Conservation (phyloP, 139 green algal species). For the Dunaliella sp. region DNA sequence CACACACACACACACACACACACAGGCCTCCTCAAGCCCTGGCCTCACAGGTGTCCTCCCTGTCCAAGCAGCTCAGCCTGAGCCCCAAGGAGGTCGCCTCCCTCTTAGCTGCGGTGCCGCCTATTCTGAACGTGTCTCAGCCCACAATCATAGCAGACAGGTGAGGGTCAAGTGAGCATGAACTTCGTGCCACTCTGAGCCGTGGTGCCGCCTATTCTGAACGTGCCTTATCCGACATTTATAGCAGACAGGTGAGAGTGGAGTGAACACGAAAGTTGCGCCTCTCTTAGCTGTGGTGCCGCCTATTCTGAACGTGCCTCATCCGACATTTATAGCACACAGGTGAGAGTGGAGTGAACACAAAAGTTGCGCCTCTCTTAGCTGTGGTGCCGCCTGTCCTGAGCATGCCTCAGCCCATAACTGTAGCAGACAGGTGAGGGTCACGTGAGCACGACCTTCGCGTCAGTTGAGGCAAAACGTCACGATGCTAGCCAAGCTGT, state of each 20-base stretch:
- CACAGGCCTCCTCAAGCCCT: neutral
- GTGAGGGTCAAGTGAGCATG: too few relatives aligned
- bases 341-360: too few relatives aligned
- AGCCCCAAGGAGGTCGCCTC: neutral
- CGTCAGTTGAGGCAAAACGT: too few relatives aligned
- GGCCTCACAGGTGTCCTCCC: neutral
- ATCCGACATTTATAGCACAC: neutral
- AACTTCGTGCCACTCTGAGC: neutral
- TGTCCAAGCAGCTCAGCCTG: neutral
- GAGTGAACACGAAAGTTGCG: too few relatives aligned
- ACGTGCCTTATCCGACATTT: neutral
- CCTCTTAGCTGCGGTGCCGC: neutral
- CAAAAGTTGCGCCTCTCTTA: neutral
- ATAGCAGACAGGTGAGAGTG: neutral
- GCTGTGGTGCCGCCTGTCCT: neutral
- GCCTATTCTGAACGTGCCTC: neutral
- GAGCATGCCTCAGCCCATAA: neutral
- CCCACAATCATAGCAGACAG: neutral
- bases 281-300: neutral
- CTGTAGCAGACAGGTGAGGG: neutral
- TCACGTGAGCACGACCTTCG: too few relatives aligned
- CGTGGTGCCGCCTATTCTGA: neutral
- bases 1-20: too few relatives aligned
- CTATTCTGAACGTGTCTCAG: neutral
- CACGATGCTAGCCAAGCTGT: too few relatives aligned